These are phyloP conservation scores for Crithidia mellificae DNA, from an alignment of 208 protist species.

Conservation along the genomic window DNA sequence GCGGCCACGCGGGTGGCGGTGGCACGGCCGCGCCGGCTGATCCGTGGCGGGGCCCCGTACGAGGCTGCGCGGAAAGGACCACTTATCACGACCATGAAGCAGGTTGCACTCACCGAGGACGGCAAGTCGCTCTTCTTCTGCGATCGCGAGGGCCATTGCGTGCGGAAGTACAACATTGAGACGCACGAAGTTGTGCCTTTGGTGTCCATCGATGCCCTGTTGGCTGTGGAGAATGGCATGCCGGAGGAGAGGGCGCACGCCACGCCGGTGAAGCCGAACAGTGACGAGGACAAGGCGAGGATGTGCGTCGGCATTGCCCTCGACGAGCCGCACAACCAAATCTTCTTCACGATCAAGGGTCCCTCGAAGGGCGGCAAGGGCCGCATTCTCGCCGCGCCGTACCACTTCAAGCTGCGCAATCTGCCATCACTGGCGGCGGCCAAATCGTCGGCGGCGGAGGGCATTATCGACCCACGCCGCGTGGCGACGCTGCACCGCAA, in stretches of 20 bases:
- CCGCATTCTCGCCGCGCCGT: constrained; percentile 41
- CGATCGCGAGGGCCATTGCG: constrained; percentile 48
- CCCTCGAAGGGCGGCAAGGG: constrained; percentile 41
- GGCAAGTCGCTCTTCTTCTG: constrained; percentile 45
- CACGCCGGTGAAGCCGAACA: constrained; percentile 23
- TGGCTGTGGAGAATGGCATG: constrained; percentile 14
- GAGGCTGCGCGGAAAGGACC: constrained; percentile 1
- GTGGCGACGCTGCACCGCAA: constrained; percentile 31
- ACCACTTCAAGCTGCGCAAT: constrained; percentile 38
- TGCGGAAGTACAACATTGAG: constrained; percentile 51
- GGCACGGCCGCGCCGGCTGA: constrained; percentile 14
- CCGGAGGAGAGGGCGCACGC: constrained; percentile 13
- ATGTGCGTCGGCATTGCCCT: constrained; percentile 49
- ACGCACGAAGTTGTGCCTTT: constrained; percentile 47
- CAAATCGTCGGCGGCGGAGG: constrained; percentile 29
- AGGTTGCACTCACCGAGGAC: constrained; percentile 32
- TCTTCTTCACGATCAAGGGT: constrained; percentile 54
- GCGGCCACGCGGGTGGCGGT: constrained; percentile 28
- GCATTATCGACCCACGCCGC: constrained; percentile 32
- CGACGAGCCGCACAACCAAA: constrained; percentile 42
- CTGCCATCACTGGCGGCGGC: constrained; percentile 25
- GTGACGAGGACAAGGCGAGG: constrained; percentile 34
- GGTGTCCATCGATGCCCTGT: constrained; percentile 33
- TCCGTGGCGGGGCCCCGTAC: constrained; percentile 10
- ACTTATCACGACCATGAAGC: constrained; percentile 51